These are phyloP conservation scores for Jackrogersella minutella DNA, from an alignment of 495 filamentous ascomycete species.

Conservation along the genomic window DNA sequence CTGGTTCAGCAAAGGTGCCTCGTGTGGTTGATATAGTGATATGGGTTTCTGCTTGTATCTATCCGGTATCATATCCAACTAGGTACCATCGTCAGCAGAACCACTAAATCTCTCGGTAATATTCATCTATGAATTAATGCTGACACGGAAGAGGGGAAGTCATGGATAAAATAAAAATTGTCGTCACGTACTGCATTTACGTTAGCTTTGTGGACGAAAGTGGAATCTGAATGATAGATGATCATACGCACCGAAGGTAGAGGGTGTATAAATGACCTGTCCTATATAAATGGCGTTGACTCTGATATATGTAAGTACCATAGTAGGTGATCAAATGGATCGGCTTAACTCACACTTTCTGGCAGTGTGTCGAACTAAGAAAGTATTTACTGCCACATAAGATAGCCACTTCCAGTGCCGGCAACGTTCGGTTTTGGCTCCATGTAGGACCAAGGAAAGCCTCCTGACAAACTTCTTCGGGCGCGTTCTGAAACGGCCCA, in stretches of 20 bases:
- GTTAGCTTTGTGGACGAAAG: conserved; percentile 18
- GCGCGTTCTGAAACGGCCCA: conserved; percentile 75
- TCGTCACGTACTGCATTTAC: conserved; percentile 23
- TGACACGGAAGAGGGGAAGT: neutral
- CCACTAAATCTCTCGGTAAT: neutral
- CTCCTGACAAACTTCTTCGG: conserved; percentile 61
- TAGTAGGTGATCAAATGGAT: neutral
- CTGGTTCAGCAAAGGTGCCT: conserved; percentile 73
- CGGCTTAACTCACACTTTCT: conserved; percentile 61
- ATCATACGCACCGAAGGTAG: conserved; percentile 55
- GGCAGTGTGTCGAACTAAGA: conserved; percentile 71
- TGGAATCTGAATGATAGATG: neutral
- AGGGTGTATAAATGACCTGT: conserved; percentile 73
- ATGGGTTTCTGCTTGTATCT: conserved; percentile 77
- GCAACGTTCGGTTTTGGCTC: conserved; percentile 66
- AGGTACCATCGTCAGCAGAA: conserved; percentile 16
- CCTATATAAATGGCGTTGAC: conserved; percentile 75
- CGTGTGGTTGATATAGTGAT: conserved; percentile 71
- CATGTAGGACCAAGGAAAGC: conserved; percentile 56
- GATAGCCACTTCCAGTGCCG: conserved; percentile 75
- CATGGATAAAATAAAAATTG: neutral
- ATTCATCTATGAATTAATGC: neutral
- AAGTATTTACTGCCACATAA: conserved; percentile 73
- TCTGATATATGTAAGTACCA: conserved; percentile 36
- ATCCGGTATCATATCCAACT: conserved; percentile 74